A percentile compares a stretch with the other conserved stretches of the same genome.
phyloP scores from a whole-genome alignment of 2,329 filamentous ascomycete species.

The Pseudogymnoascus sp. region DNA sequence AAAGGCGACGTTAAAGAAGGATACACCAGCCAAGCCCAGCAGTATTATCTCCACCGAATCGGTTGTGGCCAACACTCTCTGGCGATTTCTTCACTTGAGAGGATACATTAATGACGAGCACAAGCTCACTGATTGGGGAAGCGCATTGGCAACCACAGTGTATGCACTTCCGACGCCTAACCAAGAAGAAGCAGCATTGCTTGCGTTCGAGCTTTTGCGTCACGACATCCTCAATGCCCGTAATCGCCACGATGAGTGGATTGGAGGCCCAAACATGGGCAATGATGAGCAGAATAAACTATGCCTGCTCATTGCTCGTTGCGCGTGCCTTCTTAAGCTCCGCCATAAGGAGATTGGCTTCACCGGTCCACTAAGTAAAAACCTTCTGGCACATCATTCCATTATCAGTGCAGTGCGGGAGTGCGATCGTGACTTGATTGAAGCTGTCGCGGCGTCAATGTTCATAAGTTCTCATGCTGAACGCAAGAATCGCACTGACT shows the following conservation, averaged over 20 bases:
- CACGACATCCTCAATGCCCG: slow-evolving; percentile 70
- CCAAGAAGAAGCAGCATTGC: slow-evolving; percentile 69
- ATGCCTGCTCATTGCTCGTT: slow-evolving; percentile 76
- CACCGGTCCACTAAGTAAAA: slow-evolving; percentile 86
- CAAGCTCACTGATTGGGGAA: slow-evolving; percentile 75
- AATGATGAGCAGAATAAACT: slow-evolving; percentile 68
- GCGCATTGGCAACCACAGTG: slow-evolving; percentile 65
- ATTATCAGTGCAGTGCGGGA: slow-evolving; percentile 73
- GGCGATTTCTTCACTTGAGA: slow-evolving; percentile 82
- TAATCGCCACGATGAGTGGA: slow-evolving; percentile 47
- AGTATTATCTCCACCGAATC: slow-evolving; percentile 58
- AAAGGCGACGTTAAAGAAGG: slow-evolving; percentile 57
- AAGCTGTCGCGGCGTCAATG: slow-evolving; percentile 73
- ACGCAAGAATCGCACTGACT: slow-evolving; percentile 51
- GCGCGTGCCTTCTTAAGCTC: slow-evolving; percentile 74
- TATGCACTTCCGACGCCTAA: slow-evolving; percentile 46
- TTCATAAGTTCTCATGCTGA: slow-evolving; percentile 74
- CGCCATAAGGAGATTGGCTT: slow-evolving; percentile 82
- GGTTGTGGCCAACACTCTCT: slow-evolving; percentile 65
- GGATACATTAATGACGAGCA: slow-evolving; percentile 77
- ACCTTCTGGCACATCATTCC: slow-evolving; percentile 78
- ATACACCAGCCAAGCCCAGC: slow-evolving; percentile 30
- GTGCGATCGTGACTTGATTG: slow-evolving; percentile 72
- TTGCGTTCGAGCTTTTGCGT: slow-evolving; percentile 79
- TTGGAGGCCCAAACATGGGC: slow-evolving; percentile 48